These are phyloP conservation scores for Niebla homalea DNA, from an alignment of 495 filamentous ascomycete species.

Conservation along the genomic window DNA sequence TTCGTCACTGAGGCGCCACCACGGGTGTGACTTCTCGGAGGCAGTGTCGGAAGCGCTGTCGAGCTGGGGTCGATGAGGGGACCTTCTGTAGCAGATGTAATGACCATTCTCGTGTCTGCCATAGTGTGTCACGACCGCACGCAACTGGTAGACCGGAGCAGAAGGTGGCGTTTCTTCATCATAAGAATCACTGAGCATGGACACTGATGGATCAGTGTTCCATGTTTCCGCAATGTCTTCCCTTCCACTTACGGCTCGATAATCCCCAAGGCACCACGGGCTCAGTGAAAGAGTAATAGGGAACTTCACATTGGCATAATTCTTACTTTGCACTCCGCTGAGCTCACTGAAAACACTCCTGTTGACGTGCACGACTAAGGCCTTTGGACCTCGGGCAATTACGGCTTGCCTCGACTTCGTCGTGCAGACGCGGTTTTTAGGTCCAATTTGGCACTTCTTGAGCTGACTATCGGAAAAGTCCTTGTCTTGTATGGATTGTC, in stretches of 20 bases:
- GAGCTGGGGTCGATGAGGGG: conserved; percentile 30
- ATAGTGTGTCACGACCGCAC: conserved; percentile 77
- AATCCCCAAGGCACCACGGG: conserved; percentile 60
- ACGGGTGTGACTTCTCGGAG: conserved; percentile 32
- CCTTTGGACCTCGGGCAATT: conserved; percentile 65
- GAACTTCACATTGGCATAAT: conserved; percentile 63
- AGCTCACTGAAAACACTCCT: conserved; percentile 78
- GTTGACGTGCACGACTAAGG: conserved; percentile 77
- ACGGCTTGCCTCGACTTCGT: conserved; percentile 85
- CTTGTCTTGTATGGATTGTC: conserved; percentile 59
- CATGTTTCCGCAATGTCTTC: conserved; percentile 45
- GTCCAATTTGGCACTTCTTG: conserved; percentile 57
- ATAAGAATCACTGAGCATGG: conserved; percentile 48
- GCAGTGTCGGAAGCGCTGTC: conserved; percentile 17
- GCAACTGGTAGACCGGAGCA: conserved; percentile 62
- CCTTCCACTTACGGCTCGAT: not conserved
- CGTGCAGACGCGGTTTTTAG: conserved; percentile 50
- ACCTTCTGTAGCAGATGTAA: conserved; percentile 78
- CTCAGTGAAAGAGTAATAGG: conserved; percentile 59
- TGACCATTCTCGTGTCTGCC: conserved; percentile 91
- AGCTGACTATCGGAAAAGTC: conserved; percentile 64
- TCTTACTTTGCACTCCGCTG: conserved; percentile 68
- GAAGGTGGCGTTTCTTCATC: conserved; percentile 22
- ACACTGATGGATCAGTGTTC: conserved; percentile 47
- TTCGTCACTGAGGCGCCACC: conserved; percentile 83